A percentile compares a stretch with the other conserved stretches of the same genome.
phyloP scores from a whole-genome alignment of 2,329 filamentous ascomycete genomes.

The Phyllosticta citriasiana region DNA sequence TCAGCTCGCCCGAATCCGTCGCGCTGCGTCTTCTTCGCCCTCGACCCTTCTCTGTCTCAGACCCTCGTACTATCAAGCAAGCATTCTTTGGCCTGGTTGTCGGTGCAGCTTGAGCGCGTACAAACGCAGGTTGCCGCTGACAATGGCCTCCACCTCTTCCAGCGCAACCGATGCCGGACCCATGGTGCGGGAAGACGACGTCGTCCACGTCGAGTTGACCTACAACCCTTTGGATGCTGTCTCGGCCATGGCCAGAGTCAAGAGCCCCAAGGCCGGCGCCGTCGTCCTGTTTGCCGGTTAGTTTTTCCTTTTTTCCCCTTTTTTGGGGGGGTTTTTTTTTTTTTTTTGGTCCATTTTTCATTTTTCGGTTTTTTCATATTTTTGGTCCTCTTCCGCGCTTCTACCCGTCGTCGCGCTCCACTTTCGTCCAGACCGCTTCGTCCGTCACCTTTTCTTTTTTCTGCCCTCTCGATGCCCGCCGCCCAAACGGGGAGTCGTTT shows the following conservation, averaged over 20 bases:
- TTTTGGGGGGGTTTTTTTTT: not conserved
- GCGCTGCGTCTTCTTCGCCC: not conserved
- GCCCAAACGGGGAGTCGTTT: not conserved
- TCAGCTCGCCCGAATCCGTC: not conserved
- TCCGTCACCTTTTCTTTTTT: not conserved
- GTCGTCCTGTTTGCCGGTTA: constrained; percentile 67
- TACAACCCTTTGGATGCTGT: constrained; percentile 48
- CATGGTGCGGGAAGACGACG: constrained; percentile 26
- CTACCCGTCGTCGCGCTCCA: not conserved
- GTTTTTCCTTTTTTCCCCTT: not conserved
- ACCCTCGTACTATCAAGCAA: not conserved
- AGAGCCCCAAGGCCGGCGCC: constrained; percentile 63
- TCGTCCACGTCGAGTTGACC: constrained; percentile 60
- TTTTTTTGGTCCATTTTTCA: no score
- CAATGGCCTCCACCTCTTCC: not conserved
- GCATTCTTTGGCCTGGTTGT: not conserved
- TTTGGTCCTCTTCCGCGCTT: not conserved
- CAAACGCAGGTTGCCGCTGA: not conserved
- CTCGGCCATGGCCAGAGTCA: constrained; percentile 54
- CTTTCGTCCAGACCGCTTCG: not conserved
- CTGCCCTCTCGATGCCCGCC: not conserved
- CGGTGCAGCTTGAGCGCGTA: not conserved
- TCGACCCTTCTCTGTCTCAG: not conserved
- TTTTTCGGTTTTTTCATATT: constrained; percentile 6
- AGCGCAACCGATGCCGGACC: not conserved